A percentile compares a stretch with the other conserved stretches of the same genome.
Conservation (phyloP, 2,329 filamentous ascomycete species). For the Talaromyces albobiverticillius region DNA sequence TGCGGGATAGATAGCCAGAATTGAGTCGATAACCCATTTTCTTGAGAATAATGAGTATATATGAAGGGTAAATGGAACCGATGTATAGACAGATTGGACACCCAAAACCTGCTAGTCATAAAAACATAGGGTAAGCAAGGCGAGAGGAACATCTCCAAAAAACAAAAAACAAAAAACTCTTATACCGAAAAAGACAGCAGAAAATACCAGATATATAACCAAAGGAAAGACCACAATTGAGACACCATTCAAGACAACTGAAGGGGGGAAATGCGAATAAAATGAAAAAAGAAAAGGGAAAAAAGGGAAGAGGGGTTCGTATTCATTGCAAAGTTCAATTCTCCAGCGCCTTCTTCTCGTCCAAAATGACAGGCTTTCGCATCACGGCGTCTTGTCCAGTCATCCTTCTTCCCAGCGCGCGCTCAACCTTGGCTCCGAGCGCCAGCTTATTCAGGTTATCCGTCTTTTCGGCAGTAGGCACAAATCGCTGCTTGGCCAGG, state of each 20-base stretch:
- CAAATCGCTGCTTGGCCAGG: constrained; percentile 76
- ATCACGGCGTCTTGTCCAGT: constrained; percentile 77
- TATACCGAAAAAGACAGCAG: constrained; percentile 21
- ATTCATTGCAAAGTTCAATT: background rate
- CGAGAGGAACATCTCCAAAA: constrained; percentile 11
- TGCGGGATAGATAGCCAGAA: no score
- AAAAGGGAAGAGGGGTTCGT: constrained; percentile 12
- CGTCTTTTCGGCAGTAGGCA: constrained; percentile 73
- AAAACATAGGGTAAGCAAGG: constrained; percentile 16
- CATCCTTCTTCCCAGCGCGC: constrained; percentile 83
- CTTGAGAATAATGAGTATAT: background rate
- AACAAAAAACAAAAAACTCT: constrained; percentile 18
- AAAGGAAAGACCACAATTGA: background rate
- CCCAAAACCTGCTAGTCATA: constrained; percentile 4
- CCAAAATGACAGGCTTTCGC: constrained; percentile 57
- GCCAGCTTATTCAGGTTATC: constrained; percentile 82
- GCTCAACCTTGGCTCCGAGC: constrained; percentile 84
- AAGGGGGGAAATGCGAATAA: constrained; percentile 13
- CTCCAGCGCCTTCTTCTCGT: constrained; percentile 33
- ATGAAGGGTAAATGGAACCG: background rate
- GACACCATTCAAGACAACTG: background rate
- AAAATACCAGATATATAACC: constrained; percentile 19
- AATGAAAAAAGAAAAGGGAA: constrained; percentile 16
- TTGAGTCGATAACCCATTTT: no score
- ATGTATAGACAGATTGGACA: background rate